phyloP scores from a whole-genome alignment of 495 filamentous ascomycete species.

The Hypoxylon fragiforme region DNA sequence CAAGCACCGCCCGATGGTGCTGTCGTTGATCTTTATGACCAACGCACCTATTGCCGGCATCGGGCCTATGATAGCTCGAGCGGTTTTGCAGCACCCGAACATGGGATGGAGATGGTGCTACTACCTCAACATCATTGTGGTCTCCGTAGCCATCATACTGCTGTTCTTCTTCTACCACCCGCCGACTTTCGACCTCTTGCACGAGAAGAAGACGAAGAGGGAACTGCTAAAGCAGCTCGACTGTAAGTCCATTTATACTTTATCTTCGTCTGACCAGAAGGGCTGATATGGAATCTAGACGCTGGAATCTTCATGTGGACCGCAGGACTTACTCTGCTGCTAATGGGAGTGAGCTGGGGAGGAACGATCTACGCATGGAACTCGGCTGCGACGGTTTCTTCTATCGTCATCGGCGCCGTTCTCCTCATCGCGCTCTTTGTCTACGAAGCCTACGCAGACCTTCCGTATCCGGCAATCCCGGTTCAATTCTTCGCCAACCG shows the following conservation, averaged over 20 bases:
- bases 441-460: conserved; percentile 46
- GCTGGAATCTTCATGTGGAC: conserved; percentile 44
- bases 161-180: conserved; percentile 48
- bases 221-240: conserved; percentile 47
- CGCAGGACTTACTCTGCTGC: conserved; percentile 48
- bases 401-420: conserved; percentile 47
- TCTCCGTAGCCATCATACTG: conserved; percentile 39
- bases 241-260: conserved; percentile 29
- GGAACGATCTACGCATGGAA: conserved; percentile 54
- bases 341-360: conserved; percentile 56
- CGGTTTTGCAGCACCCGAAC: conserved; percentile 41
- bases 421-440: conserved; percentile 48
- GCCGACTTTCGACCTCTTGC: conserved; percentile 40
- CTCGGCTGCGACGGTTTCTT: conserved; percentile 50
- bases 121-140: conserved; percentile 49
- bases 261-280: neutral
- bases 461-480: conserved; percentile 42
- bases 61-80: conserved; percentile 39
- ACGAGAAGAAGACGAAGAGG: conserved; percentile 37
- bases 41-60: conserved; percentile 47
- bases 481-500: conserved; percentile 50
- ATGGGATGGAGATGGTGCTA: conserved; percentile 51
- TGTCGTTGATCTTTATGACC: conserved; percentile 46
- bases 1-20: conserved; percentile 41
- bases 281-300: conserved; percentile 22